Evolutionary conservation across 2,329 filamentous ascomycete genomes (phyloP).

Genomic region (Colletotrichum melonis): DNA sequence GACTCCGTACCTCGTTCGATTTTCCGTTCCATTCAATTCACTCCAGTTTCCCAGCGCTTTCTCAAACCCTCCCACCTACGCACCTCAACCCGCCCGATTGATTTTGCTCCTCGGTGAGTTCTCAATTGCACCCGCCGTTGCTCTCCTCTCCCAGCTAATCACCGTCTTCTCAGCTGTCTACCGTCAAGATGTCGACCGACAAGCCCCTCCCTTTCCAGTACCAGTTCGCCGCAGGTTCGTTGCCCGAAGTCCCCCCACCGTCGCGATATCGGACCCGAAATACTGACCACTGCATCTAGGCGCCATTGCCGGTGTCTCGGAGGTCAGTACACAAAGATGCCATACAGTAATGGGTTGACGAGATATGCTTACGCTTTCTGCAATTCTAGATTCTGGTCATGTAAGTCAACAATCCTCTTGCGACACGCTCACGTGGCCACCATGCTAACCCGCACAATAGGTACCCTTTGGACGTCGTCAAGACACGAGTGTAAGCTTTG

Average conservation of each 20-base stretch:
- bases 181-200: slow-evolving; percentile 68
- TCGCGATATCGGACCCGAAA: slow-evolving; percentile 37
- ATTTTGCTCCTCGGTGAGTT: slow-evolving; percentile 25
- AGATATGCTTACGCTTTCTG: slow-evolving; percentile 39
- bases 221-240: slow-evolving; percentile 91
- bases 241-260: slow-evolving; percentile 39
- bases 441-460: slow-evolving; percentile 57
- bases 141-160: neutral
- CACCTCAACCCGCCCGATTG: slow-evolving; percentile 9
- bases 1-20: slow-evolving; percentile 21
- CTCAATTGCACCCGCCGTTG: neutral
- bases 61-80: slow-evolving; percentile 12
- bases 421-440: slow-evolving; percentile 35
- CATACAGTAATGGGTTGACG: slow-evolving; percentile 24
- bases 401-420: slow-evolving; percentile 59
- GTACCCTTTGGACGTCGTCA: slow-evolving; percentile 99
- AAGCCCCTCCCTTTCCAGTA: slow-evolving; percentile 92
- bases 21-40: slow-evolving; percentile 22
- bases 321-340: slow-evolving; percentile 71
- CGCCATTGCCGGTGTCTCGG: slow-evolving; percentile 96
- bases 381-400: slow-evolving; percentile 83
- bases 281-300: slow-evolving; percentile 59
- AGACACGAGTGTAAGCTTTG: slow-evolving; percentile 87
- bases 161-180: neutral
- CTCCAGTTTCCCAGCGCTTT: neutral